Conservation (phyloP, 23 red algal species). For the Gracilaria gracilis region DNA sequence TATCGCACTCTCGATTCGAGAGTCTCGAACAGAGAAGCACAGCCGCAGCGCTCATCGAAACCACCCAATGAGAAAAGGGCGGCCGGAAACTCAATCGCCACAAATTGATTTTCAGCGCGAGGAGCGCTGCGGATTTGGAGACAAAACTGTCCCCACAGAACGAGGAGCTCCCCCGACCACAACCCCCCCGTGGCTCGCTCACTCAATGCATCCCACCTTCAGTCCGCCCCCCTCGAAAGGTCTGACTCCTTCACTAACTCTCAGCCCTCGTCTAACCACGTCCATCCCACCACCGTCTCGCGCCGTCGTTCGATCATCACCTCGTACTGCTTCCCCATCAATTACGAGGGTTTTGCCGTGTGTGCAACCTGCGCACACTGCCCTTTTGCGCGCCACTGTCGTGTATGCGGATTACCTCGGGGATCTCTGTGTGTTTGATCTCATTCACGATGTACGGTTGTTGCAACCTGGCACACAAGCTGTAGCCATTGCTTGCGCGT, state of each 20-base stretch:
- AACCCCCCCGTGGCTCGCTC: neutral
- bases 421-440: conserved; percentile 20
- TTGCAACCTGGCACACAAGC: neutral
- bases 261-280: neutral
- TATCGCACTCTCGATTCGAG: too few relatives aligned
- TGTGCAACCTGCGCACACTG: neutral
- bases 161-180: conserved; percentile 11
- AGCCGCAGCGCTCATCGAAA: too few relatives aligned
- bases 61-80: too few relatives aligned
- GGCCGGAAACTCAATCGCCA: too few relatives aligned
- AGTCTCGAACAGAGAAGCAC: too few relatives aligned
- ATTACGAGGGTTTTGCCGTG: too few relatives aligned
- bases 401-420: conserved; percentile 8
- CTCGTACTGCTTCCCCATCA: neutral
- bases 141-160: too few relatives aligned
- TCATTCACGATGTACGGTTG: conserved; percentile 1
- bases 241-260: neutral
- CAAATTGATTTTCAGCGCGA: too few relatives aligned
- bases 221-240: neutral
- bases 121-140: too few relatives aligned
- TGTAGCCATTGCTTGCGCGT: neutral
- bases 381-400: conserved; percentile 15
- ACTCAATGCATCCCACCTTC: neutral
- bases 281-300: neutral
- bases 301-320: neutral